phyloP scores from a whole-genome alignment of 2,329 filamentous ascomycete genomes.

The Onygena corvina region DNA sequence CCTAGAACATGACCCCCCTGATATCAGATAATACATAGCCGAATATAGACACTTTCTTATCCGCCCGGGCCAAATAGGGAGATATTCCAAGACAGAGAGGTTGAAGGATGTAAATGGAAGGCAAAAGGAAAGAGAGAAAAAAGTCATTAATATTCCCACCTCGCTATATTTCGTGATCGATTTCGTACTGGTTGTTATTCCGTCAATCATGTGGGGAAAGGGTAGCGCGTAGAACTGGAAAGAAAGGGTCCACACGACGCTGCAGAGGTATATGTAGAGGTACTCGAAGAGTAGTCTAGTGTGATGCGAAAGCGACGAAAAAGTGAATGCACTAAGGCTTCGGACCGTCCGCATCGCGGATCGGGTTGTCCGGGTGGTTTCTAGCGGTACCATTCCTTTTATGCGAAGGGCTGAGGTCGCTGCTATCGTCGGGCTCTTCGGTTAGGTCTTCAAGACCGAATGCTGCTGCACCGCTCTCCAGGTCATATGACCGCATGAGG shows the following conservation, averaged over 20 bases:
- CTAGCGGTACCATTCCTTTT: constrained; percentile 7
- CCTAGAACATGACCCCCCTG: neutral
- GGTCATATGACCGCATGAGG: constrained; percentile 78
- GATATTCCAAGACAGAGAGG: neutral
- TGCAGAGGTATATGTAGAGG: neutral
- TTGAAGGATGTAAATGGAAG: constrained; percentile 4
- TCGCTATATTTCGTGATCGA: constrained; percentile 9
- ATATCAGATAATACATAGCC: neutral
- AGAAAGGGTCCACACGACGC: neutral
- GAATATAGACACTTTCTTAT: neutral
- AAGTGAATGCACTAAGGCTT: neutral
- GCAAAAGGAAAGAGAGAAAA: constrained; percentile 1
- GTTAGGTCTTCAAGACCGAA: constrained; percentile 70
- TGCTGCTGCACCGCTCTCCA: constrained; percentile 56
- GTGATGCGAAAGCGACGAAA: neutral
- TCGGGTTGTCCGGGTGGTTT: constrained; percentile 9
- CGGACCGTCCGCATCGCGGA: neutral
- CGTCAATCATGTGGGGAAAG: neutral
- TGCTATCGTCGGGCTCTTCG: constrained; percentile 45
- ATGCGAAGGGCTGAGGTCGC: neutral
- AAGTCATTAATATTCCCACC: neutral
- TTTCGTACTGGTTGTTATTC: constrained; percentile 9
- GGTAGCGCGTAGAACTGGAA: neutral
- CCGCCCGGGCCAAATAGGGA: neutral
- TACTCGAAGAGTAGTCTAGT: neutral